Evolutionary conservation across 345 rosid species (phyloP).

Genomic region (Eucalyptus erythrocorys): DNA sequence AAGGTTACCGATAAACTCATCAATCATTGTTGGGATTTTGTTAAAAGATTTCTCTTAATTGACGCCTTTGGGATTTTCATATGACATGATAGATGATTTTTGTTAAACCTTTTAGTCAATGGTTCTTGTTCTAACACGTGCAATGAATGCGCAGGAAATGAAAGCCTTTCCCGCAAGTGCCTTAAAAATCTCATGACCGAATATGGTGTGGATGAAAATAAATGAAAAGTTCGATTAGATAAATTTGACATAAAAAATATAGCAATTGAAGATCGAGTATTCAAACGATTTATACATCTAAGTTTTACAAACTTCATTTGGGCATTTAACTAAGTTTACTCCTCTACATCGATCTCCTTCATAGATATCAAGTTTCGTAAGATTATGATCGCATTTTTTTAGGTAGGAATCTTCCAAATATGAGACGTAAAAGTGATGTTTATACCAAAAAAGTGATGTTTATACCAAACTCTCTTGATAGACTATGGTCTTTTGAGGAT

Average conservation of each 20-base stretch:
- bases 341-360: rapidly evolving
- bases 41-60: not conserved
- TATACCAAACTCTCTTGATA: no score
- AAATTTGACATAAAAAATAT: rapidly evolving
- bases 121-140: not conserved
- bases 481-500: no score
- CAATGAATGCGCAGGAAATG: not conserved
- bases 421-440: no score
- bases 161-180: not conserved
- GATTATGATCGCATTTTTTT: not conserved
- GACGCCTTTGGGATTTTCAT: not conserved
- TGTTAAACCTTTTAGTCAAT: not conserved
- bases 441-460: no score
- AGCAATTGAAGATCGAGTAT: rapidly evolving
- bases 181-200: not conserved
- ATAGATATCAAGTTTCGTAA: not conserved
- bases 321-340: not conserved
- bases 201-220: not conserved
- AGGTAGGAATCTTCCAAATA: no score
- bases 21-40: not conserved
- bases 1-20: not conserved
- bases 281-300: not conserved
- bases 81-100: not conserved
- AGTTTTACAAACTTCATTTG: rapidly evolving
- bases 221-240: not conserved